Percentiles rank a stretch among this genome's conserved stretches.
phyloP scores from a whole-genome alignment of 768 basidiomycete species.

The Pleurotus sapidus region DNA sequence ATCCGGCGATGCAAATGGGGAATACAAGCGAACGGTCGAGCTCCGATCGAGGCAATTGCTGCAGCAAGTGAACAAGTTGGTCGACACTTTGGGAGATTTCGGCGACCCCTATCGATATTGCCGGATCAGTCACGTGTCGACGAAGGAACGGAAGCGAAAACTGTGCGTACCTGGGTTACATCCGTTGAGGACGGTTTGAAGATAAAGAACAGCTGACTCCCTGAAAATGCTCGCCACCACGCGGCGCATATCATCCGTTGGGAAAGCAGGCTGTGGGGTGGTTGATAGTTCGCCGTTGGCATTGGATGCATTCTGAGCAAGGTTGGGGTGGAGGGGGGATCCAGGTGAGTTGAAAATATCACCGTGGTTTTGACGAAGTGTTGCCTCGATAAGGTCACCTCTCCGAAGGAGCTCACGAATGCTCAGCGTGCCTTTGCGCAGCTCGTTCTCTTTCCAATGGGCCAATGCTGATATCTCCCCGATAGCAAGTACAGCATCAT shows the following conservation, averaged over 20 bases:
- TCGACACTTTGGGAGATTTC: conserved; percentile 65
- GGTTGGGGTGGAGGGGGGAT: conserved; percentile 37
- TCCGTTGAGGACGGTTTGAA: conserved; percentile 70
- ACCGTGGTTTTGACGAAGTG: conserved; percentile 45
- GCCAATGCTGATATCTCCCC: conserved; percentile 73
- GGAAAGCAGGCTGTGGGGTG: conserved; percentile 22
- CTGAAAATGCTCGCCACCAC: conserved; percentile 56
- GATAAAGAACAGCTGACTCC: conserved; percentile 63
- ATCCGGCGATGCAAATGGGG: conserved; percentile 72
- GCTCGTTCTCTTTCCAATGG: conserved; percentile 70
- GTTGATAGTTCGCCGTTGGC: conserved; percentile 18
- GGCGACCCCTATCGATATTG: conserved; percentile 50
- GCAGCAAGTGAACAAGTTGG: conserved; percentile 48
- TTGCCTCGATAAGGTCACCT: conserved; percentile 70
- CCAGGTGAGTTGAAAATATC: conserved; percentile 25
- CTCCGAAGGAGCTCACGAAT: conserved; percentile 71
- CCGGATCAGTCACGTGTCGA: conserved; percentile 4
- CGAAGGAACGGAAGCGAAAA: background rate
- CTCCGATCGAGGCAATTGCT: conserved; percentile 52
- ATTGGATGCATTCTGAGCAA: conserved; percentile 25
- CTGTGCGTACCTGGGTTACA: conserved; percentile 59
- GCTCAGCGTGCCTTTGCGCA: conserved; percentile 64
- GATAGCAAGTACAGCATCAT: conserved; percentile 73
- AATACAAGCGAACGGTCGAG: conserved; percentile 69
- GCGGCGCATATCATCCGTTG: conserved; percentile 43